These are phyloP conservation scores for Fraxinus ornus DNA, from an alignment of 305 asterid genomes.

Conservation along the genomic window DNA sequence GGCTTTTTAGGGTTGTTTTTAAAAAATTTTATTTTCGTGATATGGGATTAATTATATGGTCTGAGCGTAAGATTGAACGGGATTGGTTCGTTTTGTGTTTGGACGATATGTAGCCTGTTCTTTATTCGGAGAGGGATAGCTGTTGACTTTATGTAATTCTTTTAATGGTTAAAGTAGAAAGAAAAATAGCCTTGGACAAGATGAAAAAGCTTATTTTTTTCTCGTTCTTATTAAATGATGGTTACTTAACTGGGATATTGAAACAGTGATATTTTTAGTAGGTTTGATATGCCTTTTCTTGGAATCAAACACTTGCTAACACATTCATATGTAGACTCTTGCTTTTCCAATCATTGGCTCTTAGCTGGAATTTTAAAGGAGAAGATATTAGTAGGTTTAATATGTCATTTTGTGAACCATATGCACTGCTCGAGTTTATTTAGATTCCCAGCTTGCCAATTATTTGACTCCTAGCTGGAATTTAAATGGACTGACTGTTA, in stretches of 20 bases:
- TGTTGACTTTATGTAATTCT: conserved; percentile 9
- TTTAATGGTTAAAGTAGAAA: neutral
- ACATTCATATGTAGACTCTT: neutral
- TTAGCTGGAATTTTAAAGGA: neutral
- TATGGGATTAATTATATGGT: conserved; percentile 4
- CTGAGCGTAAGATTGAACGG: neutral
- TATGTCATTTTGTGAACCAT: neutral
- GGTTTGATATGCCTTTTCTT: neutral
- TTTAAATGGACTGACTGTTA: neutral
- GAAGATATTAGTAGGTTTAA: neutral
- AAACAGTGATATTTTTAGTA: neutral
- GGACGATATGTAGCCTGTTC: neutral
- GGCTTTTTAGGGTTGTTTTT: neutral
- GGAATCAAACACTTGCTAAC: neutral
- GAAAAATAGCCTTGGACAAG: neutral
- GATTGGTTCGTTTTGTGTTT: neutral
- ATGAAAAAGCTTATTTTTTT: neutral
- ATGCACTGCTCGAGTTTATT: neutral
- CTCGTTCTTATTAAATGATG: neutral
- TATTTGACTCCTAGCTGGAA: neutral
- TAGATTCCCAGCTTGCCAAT: neutral
- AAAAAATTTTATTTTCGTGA: neutral
- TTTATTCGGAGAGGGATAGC: neutral
- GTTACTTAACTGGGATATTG: conserved; percentile 1
- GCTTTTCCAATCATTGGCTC: neutral